Percentiles rank a stretch among this genome's conserved stretches.
Conservation (phyloP, 2,329 filamentous ascomycete species). For the Colletotrichum kahawae region DNA sequence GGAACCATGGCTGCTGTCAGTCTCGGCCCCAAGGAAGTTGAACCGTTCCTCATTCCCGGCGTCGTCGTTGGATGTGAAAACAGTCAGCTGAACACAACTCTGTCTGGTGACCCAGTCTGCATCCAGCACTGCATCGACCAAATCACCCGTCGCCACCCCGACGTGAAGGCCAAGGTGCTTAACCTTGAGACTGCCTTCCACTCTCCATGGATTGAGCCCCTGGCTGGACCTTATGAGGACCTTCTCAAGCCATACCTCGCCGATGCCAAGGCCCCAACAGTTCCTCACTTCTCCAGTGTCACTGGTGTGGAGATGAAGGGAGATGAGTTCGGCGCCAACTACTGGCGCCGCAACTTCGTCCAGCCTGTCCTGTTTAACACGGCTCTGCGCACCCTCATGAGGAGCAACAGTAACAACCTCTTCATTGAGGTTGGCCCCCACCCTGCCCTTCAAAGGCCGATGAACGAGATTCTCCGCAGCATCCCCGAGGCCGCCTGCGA, state of each 20-base stretch:
- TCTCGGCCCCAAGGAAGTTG: constrained; percentile 33
- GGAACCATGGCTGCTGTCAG: constrained; percentile 48
- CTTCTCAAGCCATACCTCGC: not conserved
- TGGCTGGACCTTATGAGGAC: constrained; percentile 22
- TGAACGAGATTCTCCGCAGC: constrained; percentile 38
- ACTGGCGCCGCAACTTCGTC: constrained; percentile 51
- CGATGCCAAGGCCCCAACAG: not conserved
- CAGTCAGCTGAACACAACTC: constrained; percentile 32
- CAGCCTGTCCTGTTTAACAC: constrained; percentile 48
- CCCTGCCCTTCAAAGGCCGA: constrained; percentile 23
- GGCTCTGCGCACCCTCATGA: constrained; percentile 30
- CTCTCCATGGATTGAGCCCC: constrained; percentile 30
- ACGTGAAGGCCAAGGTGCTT: constrained; percentile 34
- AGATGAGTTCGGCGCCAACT: constrained; percentile 22
- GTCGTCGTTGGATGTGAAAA: constrained; percentile 35
- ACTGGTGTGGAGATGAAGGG: constrained; percentile 29
- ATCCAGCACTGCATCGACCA: constrained; percentile 29
- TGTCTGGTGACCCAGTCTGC: constrained; percentile 27
- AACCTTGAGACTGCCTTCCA: constrained; percentile 48
- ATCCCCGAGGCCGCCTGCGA: constrained; percentile 21
- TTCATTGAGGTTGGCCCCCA: constrained; percentile 29
- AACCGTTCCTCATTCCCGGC: constrained; percentile 28
- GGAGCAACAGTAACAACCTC: not conserved
- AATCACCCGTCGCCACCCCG: constrained; percentile 32
- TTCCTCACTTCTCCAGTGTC: constrained; percentile 28